These are phyloP conservation scores for Debaryomyces tyrocola DNA, from an alignment of 805 yeast genomes.

Conservation along the genomic window DNA sequence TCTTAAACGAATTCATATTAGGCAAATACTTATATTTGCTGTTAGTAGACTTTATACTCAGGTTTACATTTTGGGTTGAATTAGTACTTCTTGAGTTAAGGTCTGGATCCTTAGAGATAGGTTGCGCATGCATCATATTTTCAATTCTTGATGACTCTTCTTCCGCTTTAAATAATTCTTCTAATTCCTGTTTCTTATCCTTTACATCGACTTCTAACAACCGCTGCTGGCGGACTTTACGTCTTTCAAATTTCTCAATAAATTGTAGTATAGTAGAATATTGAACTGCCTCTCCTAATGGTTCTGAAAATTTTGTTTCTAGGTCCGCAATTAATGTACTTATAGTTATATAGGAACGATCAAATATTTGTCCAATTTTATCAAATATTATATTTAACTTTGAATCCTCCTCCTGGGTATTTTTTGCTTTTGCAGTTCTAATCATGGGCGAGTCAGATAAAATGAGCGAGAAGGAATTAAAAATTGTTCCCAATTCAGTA, in stretches of 20 bases:
- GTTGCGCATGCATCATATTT: constrained; percentile 19
- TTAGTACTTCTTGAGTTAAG: constrained; percentile 18
- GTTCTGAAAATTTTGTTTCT: constrained; percentile 63
- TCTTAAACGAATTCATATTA: constrained; percentile 45
- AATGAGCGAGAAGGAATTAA: constrained; percentile 55
- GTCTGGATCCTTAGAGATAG: constrained; percentile 18
- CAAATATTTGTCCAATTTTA: constrained; percentile 83
- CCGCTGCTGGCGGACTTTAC: constrained; percentile 33
- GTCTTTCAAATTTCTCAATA: constrained; percentile 57
- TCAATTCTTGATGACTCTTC: constrained; percentile 29
- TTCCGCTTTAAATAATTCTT: constrained; percentile 29
- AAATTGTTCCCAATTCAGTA: constrained; percentile 68
- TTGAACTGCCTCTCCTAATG: constrained; percentile 70
- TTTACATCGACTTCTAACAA: constrained; percentile 31
- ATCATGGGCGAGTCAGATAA: constrained; percentile 26
- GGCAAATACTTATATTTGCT: constrained; percentile 34
- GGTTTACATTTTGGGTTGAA: constrained; percentile 8
- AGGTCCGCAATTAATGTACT: constrained; percentile 52
- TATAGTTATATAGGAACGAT: constrained; percentile 58
- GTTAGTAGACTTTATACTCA: neutral
- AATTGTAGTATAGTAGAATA: constrained; percentile 56
- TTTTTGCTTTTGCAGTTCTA: constrained; percentile 18
- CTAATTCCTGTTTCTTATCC: constrained; percentile 31
- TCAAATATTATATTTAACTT: constrained; percentile 52
- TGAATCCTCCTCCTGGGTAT: constrained; percentile 19